Conservation (phyloP, 805 yeast species). For the Candida stauntonica region DNA sequence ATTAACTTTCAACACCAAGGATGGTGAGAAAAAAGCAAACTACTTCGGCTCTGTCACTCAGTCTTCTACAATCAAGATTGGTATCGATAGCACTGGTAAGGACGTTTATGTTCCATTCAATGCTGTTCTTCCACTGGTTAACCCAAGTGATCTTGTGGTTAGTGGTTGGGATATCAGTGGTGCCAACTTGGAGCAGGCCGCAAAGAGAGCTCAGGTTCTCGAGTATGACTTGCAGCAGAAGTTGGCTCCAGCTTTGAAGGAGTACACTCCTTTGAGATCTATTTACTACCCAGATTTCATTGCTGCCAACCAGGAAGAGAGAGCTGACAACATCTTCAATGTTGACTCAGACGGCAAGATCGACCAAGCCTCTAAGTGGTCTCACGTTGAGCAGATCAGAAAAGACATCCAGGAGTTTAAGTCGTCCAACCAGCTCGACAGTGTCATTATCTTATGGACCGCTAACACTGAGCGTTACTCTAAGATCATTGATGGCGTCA, state of each 20-base stretch:
- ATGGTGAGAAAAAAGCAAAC: constrained; percentile 66
- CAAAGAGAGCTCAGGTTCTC: constrained; percentile 81
- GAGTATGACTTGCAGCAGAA: constrained; percentile 81
- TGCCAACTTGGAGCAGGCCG: constrained; percentile 66
- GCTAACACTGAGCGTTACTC: constrained; percentile 96
- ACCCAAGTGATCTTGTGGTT: constrained; percentile 85
- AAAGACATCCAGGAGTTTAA: constrained; percentile 79
- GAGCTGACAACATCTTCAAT: constrained; percentile 85
- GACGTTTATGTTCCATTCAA: constrained; percentile 93
- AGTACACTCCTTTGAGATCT: constrained; percentile 71
- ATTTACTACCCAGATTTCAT: constrained; percentile 95
- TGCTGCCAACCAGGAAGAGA: constrained; percentile 87
- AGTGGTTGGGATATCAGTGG: constrained; percentile 94
- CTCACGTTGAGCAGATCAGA: constrained; percentile 82
- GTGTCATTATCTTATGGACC: constrained; percentile 90
- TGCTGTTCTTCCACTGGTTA: constrained; percentile 79
- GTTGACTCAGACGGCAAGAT: constrained; percentile 46
- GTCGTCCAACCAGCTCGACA: constrained; percentile 65
- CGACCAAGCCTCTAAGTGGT: constrained; percentile 69
- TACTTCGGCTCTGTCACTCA: constrained; percentile 95
- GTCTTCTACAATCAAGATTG: constrained; percentile 83
- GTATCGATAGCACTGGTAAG: constrained; percentile 72
- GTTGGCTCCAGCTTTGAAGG: constrained; percentile 58
- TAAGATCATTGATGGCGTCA: constrained; percentile 70
- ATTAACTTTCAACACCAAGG: constrained; percentile 74